phyloP scores from a whole-genome alignment of 2,329 filamentous ascomycete genomes.

The Blastomyces gilchristii region DNA sequence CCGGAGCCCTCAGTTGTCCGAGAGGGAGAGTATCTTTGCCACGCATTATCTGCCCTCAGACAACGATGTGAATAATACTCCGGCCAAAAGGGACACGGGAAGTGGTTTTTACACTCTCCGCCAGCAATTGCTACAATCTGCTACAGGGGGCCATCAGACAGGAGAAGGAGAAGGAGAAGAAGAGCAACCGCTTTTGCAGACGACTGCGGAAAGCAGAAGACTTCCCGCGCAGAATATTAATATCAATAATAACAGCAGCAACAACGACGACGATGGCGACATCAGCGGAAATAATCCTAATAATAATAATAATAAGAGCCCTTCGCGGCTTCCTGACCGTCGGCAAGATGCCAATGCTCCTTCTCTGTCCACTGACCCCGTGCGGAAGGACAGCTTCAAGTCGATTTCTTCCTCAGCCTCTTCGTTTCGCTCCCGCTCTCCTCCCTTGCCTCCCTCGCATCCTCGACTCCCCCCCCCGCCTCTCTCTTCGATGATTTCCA shows the following conservation, averaged over 20 bases:
- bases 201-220: neutral
- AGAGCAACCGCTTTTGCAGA: neutral
- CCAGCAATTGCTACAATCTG: neutral
- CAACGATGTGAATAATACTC: slow-evolving; percentile 25
- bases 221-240: neutral
- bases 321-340: neutral
- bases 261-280: neutral
- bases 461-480: neutral
- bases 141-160: neutral
- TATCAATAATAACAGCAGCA: neutral
- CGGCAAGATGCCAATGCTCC: slow-evolving; percentile 15
- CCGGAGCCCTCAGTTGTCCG: slow-evolving; percentile 45
- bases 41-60: slow-evolving; percentile 48
- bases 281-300: neutral
- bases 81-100: slow-evolving; percentile 21
- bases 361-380: slow-evolving; percentile 14
- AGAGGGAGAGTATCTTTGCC: slow-evolving; percentile 54
- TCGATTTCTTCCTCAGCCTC: neutral
- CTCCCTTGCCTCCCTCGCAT: neutral
- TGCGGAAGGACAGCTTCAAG: slow-evolving; percentile 11
- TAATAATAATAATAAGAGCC: neutral
- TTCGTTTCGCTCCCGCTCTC: neutral
- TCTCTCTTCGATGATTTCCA: slow-evolving; percentile 2
- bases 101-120: neutral
- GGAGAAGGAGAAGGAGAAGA: neutral